phyloP scores from a whole-genome alignment of 306 rosid genomes.

The Betula pendula region DNA sequence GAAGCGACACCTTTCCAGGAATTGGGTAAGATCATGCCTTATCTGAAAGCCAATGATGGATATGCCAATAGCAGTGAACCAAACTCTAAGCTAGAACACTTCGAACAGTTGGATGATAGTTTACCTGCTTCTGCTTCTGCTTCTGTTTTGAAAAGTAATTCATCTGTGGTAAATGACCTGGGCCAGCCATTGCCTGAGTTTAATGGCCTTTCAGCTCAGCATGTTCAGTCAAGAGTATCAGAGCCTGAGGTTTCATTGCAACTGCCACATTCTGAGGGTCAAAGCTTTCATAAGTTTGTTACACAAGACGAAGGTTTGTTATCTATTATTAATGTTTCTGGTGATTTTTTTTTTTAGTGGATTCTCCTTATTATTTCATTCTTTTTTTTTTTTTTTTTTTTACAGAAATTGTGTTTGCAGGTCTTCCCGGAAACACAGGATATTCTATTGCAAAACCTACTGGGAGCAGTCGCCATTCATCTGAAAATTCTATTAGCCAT shows the following conservation, averaged over 20 bases:
- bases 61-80: conserved; percentile 23
- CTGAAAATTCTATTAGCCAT: conserved; percentile 31
- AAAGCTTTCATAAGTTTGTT: conserved; percentile 36
- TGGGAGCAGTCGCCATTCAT: conserved; percentile 25
- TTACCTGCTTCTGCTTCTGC: conserved; percentile 32
- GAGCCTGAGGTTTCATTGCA: conserved; percentile 40
- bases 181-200: conserved; percentile 30
- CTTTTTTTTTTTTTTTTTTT: not conserved
- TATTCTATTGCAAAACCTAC: conserved; percentile 35
- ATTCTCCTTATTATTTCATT: not conserved
- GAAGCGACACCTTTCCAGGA: conserved; percentile 50
- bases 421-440: conserved; percentile 37
- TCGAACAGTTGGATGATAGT: conserved; percentile 33
- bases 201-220: conserved; percentile 35
- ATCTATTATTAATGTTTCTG: not conserved
- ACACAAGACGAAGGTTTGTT: conserved; percentile 52
- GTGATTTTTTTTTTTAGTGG: not conserved
- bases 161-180: conserved; percentile 30
- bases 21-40: conserved; percentile 54
- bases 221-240: conserved; percentile 32
- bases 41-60: conserved; percentile 39
- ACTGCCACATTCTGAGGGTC: conserved; percentile 40
- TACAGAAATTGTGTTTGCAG: conserved; percentile 47
- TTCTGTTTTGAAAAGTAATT: conserved; percentile 29
- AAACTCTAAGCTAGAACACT: conserved; percentile 35